Evolutionary conservation across 768 basidiomycete genomes (phyloP).

Genomic region (Amanita pseudoporphyria): DNA sequence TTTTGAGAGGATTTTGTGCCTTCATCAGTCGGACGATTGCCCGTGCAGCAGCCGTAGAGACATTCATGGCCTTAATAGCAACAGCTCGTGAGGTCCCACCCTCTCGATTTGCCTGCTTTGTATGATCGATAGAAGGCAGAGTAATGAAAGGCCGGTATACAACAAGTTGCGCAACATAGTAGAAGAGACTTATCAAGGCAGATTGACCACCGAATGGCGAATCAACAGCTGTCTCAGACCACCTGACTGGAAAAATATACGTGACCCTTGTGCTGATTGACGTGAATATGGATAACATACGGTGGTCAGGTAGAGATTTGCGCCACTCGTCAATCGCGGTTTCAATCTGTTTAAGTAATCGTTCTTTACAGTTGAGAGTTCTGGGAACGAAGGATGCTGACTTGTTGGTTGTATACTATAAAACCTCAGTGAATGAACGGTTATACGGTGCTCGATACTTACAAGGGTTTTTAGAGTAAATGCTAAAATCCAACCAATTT

Average conservation of each 20-base stretch:
- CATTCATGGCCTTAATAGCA: slow-evolving; percentile 29
- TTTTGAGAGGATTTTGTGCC: slow-evolving; percentile 33
- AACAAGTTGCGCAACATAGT: slow-evolving; percentile 55
- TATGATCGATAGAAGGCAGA: slow-evolving; percentile 21
- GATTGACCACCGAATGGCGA: slow-evolving; percentile 44
- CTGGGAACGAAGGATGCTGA: slow-evolving; percentile 42
- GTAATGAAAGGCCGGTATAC: slow-evolving; percentile 65
- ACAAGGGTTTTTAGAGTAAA: slow-evolving; percentile 65
- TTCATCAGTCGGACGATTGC: slow-evolving; percentile 53
- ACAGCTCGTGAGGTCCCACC: neutral
- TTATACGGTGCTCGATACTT: slow-evolving; percentile 15
- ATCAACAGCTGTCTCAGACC: slow-evolving; percentile 46
- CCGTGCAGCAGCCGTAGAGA: slow-evolving; percentile 52
- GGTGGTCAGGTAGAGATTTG: slow-evolving; percentile 55
- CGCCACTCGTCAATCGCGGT: slow-evolving; percentile 66
- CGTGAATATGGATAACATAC: slow-evolving; percentile 28
- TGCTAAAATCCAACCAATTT: slow-evolving; percentile 59
- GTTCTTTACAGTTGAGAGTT: slow-evolving; percentile 41
- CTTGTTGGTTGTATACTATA: slow-evolving; percentile 66
- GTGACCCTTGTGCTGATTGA: neutral
- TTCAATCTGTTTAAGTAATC: slow-evolving; percentile 59
- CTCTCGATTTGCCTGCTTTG: neutral
- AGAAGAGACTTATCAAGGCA: slow-evolving; percentile 45
- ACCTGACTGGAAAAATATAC: slow-evolving; percentile 32
- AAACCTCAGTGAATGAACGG: neutral